Evolutionary conservation across 2,329 filamentous ascomycete genomes (phyloP).

Genomic region (Penicillium capsulatum): DNA sequence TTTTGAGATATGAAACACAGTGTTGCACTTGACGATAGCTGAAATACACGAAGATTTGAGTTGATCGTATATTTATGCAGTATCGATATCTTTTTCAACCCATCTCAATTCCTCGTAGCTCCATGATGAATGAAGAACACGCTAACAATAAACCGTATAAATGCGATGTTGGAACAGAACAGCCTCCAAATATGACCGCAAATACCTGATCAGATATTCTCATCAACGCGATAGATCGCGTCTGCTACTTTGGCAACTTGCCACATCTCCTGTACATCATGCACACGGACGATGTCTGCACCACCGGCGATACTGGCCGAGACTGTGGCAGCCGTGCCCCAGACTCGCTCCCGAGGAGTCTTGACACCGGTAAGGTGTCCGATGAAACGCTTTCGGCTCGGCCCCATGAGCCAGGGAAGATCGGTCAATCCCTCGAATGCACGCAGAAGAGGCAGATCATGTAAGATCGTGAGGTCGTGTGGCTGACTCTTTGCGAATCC

Average conservation of each 20-base stretch:
- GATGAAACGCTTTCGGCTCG: constrained; percentile 85
- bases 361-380: constrained; percentile 73
- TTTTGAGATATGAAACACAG: too few species aligned
- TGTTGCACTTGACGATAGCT: too few species aligned
- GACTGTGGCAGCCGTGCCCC: constrained; percentile 85
- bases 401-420: constrained; percentile 85
- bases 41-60: too few species aligned
- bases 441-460: constrained; percentile 61
- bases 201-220: neutral
- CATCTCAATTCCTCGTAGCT: constrained; percentile 8
- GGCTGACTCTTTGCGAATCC: constrained; percentile 82
- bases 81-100: neutral
- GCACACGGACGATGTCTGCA: constrained; percentile 86
- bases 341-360: constrained; percentile 65
- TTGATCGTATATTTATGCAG: neutral
- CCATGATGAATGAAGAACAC: constrained; percentile 25
- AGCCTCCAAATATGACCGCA: neutral
- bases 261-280: constrained; percentile 83
- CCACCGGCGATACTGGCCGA: constrained; percentile 80
- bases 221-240: constrained; percentile 68
- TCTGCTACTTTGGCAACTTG: constrained; percentile 83
- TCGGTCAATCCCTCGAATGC: constrained; percentile 42
- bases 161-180: constrained; percentile 23
- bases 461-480: constrained; percentile 78
- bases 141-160: constrained; percentile 10